A percentile compares a stretch with the other conserved stretches of the same genome.
phyloP scores from a whole-genome alignment of 2,329 filamentous ascomycete species.

The Nannizzia gypsea region DNA sequence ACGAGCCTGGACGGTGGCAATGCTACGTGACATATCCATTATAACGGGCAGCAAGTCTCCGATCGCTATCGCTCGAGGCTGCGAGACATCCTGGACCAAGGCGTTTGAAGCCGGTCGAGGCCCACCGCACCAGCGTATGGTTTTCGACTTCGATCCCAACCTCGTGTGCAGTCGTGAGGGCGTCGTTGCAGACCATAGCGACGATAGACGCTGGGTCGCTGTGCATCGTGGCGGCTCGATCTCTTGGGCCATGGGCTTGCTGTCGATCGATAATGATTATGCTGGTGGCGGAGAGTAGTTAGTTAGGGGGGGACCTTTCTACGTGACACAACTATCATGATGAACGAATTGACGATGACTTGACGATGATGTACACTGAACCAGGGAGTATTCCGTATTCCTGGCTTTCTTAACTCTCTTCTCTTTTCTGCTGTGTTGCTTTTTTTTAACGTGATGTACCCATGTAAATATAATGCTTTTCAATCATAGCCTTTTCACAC shows the following conservation, averaged over 20 bases:
- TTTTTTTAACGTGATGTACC: no score
- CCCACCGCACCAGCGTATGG: constrained; percentile 53
- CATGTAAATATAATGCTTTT: no score
- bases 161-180: constrained; percentile 14
- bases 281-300: not conserved
- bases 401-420: not conserved
- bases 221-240: constrained; percentile 52
- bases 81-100: constrained; percentile 72
- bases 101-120: constrained; percentile 61
- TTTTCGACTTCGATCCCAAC: not conserved
- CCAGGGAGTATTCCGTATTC: no score
- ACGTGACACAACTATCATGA: not conserved
- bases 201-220: constrained; percentile 46
- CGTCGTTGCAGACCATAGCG: constrained; percentile 17
- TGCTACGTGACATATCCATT: constrained; percentile 61
- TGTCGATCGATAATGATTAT: constrained; percentile 63
- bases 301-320: no score
- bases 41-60: constrained; percentile 83
- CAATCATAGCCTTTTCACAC: no score
- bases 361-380: no score
- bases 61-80: constrained; percentile 67
- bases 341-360: no score
- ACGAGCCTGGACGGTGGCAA: constrained; percentile 63
- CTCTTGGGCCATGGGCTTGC: constrained; percentile 65
- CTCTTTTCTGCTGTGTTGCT: not conserved